These are phyloP conservation scores for Pythium rishiriense DNA, from an alignment of 352 stramenopile species.

Conservation along the genomic window DNA sequence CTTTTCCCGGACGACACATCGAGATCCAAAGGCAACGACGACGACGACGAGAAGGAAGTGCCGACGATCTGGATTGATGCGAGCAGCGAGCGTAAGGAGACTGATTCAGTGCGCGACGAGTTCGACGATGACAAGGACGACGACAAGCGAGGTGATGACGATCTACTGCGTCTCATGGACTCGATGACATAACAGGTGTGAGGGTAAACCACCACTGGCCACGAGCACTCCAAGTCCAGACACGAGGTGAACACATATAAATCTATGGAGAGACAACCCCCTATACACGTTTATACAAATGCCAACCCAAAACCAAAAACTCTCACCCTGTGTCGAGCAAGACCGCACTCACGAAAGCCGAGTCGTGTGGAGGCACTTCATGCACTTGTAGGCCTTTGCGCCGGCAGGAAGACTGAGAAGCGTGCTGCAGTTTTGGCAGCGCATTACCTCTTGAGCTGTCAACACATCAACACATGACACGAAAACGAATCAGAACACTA, in stretches of 20 bases:
- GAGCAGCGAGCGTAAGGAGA: conserved; percentile 66
- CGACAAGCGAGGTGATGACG: conserved; percentile 49
- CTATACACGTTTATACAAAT: conserved; percentile 2
- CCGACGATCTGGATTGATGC: conserved; percentile 83
- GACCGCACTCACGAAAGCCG: conserved; percentile 72
- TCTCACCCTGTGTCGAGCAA: too few species aligned
- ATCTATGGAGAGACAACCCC: conserved; percentile 8
- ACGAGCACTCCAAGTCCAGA: not conserved
- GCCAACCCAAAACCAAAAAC: not conserved
- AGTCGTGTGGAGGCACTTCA: conserved; percentile 86
- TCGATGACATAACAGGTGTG: conserved; percentile 45
- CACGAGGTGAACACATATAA: not conserved
- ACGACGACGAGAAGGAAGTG: conserved; percentile 64
- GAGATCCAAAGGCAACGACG: conserved; percentile 42
- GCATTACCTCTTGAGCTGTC: conserved; percentile 85
- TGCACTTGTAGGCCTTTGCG: conserved; percentile 88
- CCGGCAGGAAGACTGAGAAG: conserved; percentile 77
- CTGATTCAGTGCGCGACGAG: conserved; percentile 52
- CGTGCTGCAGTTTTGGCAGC: conserved; percentile 86
- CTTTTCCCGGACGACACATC: conserved; percentile 64
- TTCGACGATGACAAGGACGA: conserved; percentile 65
- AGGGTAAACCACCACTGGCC: too few species aligned
- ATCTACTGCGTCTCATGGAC: conserved; percentile 90
- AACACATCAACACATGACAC: conserved; percentile 1
- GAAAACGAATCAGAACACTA: not conserved